These are phyloP conservation scores for Forsythia suspensa DNA, from an alignment of 257 asterid species.

Conservation along the genomic window DNA sequence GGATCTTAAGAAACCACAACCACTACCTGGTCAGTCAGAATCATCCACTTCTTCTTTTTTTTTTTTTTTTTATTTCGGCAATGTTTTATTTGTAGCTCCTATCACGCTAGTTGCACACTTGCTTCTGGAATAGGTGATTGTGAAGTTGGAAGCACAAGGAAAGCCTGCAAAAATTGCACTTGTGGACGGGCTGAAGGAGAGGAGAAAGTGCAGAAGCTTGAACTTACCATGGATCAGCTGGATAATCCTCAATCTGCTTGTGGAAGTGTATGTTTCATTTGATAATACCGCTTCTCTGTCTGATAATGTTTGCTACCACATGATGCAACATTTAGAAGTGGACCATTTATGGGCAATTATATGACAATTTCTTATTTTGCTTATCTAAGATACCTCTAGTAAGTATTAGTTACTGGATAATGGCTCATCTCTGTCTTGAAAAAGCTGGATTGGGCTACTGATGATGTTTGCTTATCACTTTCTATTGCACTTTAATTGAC, in stretches of 20 bases:
- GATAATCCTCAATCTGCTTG: constrained; percentile 93
- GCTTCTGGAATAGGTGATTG: constrained; percentile 59
- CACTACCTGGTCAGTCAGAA: constrained; percentile 59
- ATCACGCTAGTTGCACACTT: constrained; percentile 5
- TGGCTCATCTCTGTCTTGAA: not conserved
- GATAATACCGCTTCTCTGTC: not conserved
- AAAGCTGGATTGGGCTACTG: not conserved
- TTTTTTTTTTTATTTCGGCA: constrained; percentile 8
- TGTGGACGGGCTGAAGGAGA: constrained; percentile 96
- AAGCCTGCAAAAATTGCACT: constrained; percentile 91
- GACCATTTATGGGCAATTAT: not conserved
- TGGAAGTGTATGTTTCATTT: constrained; percentile 66
- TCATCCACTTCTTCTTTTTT: constrained; percentile 9
- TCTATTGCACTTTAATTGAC: not conserved
- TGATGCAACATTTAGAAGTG: not conserved
- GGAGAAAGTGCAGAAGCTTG: constrained; percentile 77
- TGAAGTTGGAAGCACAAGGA: constrained; percentile 81
- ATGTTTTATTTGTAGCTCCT: not conserved
- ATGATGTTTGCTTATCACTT: not conserved
- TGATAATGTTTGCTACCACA: not conserved
- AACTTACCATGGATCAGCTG: constrained; percentile 70
- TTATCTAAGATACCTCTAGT: not conserved
- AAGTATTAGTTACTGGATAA: not conserved
- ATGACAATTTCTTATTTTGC: not conserved
- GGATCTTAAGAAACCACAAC: constrained; percentile 81